Base-by-base conservation (phyloP, 805 yeast genomes). In the Lachancea nothofagi region DNA sequence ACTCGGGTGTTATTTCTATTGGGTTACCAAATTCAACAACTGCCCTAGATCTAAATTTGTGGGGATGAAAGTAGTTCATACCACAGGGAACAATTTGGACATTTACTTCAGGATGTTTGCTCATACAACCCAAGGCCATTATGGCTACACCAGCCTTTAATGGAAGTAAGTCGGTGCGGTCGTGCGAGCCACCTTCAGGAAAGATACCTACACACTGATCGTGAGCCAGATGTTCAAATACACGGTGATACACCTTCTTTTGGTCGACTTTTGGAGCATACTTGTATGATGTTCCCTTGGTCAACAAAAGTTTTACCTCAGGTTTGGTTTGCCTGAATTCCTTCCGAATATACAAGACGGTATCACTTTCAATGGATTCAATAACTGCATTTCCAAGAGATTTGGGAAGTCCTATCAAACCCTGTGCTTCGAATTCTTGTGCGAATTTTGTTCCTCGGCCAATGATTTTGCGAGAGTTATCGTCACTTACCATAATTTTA, bases 121-220 rank as follows among this genome's bases (percentile, higher is more conserved):
- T 83, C 78, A 89, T 76, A 7, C 97, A 93, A 7, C 97, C 98
- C 22, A 93, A 69, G 0, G 97, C 98, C 97, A 90, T 93, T 41
- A 90, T 83, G 2, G 96, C 96, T 7, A 93, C 97, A 46, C 98
- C 98, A 1, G 97, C 96, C 58, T 93, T 90, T 50, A 90, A 68
- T 0, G 98, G 98, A 36, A 90, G 70, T 50, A 90, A 64, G 47
- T 87, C 94, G 0, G 97, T 80, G 49, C 98, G 72, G 61, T 90
- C 98, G 55, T 90, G 98, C 9, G 96, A 87, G 1, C 98, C 98
- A 43, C 98, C 98, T 67, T 93, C 98, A 7, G 98, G 97, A 66
- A 88, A 93, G 32, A 93, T 85, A 8, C 97, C 97, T 25, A 93
- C 65, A 46, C 94, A 85, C 41, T 84, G 77, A 29, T 93, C 88